phyloP scores from a whole-genome alignment of 2,329 filamentous ascomycete species.

The Endoconidiophora laricicola region DNA sequence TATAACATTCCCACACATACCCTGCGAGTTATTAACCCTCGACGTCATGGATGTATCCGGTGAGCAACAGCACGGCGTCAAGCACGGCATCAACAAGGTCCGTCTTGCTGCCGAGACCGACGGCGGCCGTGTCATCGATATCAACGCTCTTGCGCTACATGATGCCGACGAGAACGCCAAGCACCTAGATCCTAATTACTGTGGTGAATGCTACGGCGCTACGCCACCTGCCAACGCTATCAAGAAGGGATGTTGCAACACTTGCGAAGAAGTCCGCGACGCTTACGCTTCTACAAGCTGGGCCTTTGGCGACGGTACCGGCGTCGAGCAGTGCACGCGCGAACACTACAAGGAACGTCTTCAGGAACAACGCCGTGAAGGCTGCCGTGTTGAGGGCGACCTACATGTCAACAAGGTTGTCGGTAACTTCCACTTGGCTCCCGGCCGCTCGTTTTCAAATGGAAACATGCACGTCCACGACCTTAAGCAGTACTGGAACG shows the following conservation, averaged over 20 bases:
- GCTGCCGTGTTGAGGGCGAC: conserved; percentile 82
- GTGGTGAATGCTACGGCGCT: conserved; percentile 84
- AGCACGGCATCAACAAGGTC: conserved; percentile 84
- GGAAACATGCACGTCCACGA: conserved; percentile 97
- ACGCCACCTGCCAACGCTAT: conserved; percentile 49
- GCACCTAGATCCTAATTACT: conserved; percentile 84
- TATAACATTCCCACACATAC: conserved; percentile 82
- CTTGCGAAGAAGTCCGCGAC: conserved; percentile 89
- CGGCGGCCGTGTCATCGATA: conserved; percentile 60
- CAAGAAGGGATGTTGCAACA: conserved; percentile 90
- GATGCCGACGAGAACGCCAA: conserved; percentile 42
- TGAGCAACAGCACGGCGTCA: conserved; percentile 86
- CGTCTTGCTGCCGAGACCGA: conserved; percentile 56
- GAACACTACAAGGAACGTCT: conserved; percentile 87
- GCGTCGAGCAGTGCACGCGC: conserved; percentile 85
- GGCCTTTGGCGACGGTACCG: conserved; percentile 85
- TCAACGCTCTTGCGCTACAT: conserved; percentile 35
- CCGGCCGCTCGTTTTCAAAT: conserved; percentile 87
- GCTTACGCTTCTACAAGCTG: conserved; percentile 80
- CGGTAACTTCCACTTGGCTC: conserved; percentile 96
- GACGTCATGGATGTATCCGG: conserved; percentile 99
- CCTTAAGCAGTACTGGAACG: conserved; percentile 83
- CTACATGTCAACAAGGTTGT: conserved; percentile 96
- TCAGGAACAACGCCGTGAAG: conserved; percentile 75
- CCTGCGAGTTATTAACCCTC: conserved; percentile 87